phyloP scores from a whole-genome alignment of 495 filamentous ascomycete species.

The Paragyromitra xinjiangensis region DNA sequence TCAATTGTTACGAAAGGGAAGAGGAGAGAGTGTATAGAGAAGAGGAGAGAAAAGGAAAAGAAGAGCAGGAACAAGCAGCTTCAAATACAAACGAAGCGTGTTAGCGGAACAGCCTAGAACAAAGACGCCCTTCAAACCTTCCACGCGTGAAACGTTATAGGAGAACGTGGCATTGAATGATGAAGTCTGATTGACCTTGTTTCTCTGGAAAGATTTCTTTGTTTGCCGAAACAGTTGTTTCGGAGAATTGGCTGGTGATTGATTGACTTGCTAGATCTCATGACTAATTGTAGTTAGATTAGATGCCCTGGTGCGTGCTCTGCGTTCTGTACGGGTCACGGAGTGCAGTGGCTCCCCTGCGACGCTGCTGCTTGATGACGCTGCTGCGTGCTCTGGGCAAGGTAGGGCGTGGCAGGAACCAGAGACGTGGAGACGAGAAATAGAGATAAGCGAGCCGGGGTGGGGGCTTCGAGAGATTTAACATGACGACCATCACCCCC shows the following conservation, averaged over 20 bases:
- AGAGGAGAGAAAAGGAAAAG: slow-evolving; percentile 9
- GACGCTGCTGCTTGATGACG: slow-evolving; percentile 45
- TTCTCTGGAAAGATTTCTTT: slow-evolving; percentile 21
- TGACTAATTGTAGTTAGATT: slow-evolving; percentile 31
- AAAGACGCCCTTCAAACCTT: slow-evolving; percentile 12
- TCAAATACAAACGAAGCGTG: slow-evolving; percentile 22
- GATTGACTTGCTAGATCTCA: slow-evolving; percentile 1
- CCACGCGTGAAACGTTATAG: slow-evolving; percentile 1
- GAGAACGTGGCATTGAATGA: not conserved
- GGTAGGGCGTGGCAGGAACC: slow-evolving; percentile 17
- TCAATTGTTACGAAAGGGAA: not conserved
- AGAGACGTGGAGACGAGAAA: slow-evolving; percentile 44
- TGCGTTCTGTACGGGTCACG: slow-evolving; percentile 8
- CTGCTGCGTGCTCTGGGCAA: slow-evolving; percentile 23
- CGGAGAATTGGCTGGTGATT: slow-evolving; percentile 7
- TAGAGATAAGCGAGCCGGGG: slow-evolving; percentile 48
- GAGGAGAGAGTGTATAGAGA: not conserved
- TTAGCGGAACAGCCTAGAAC: slow-evolving; percentile 2
- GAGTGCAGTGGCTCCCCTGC: slow-evolving; percentile 33
- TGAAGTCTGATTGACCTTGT: not conserved
- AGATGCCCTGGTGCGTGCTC: not conserved
- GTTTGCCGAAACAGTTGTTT: slow-evolving; percentile 17
- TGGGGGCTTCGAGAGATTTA: slow-evolving; percentile 4
- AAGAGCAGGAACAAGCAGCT: slow-evolving; percentile 2
- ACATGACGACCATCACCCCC: not conserved